Evolutionary conservation across 106 monocot genomes (phyloP).

Genomic region (Apostasia ramifera): DNA sequence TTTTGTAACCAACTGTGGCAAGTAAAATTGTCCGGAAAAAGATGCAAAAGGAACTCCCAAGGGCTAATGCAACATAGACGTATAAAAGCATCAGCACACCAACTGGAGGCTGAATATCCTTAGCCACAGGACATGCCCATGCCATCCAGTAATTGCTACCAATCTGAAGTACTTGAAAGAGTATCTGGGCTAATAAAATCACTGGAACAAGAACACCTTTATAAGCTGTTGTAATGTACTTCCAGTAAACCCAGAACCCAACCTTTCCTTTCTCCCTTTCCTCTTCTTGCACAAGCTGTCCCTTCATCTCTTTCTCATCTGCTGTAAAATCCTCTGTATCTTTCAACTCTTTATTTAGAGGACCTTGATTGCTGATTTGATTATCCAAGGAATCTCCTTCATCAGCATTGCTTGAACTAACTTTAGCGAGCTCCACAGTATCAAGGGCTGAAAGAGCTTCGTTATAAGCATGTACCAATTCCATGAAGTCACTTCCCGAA

Average conservation of each 20-base stretch:
- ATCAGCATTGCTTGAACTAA: slow-evolving; percentile 5
- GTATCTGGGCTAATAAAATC: slow-evolving; percentile 60
- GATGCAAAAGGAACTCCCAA: slow-evolving; percentile 66
- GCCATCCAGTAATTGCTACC: slow-evolving; percentile 96
- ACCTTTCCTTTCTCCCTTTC: slow-evolving; percentile 96
- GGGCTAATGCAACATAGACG: slow-evolving; percentile 71
- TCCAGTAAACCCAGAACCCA: slow-evolving; percentile 90
- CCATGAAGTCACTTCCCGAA: slow-evolving; percentile 77
- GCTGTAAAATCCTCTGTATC: slow-evolving; percentile 29
- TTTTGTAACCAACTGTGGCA: slow-evolving; percentile 62
- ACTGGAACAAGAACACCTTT: slow-evolving; percentile 68
- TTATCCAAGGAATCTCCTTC: slow-evolving; percentile 9
- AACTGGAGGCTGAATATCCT: slow-evolving; percentile 54
- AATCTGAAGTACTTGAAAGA: slow-evolving; percentile 71
- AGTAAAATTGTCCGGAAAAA: slow-evolving; percentile 56
- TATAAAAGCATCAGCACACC: slow-evolving; percentile 34
- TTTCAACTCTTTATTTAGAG: slow-evolving; percentile 18
- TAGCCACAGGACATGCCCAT: slow-evolving; percentile 66
- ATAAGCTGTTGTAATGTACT: slow-evolving; percentile 66
- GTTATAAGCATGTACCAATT: slow-evolving; percentile 78
- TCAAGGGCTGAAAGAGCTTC: slow-evolving; percentile 54
- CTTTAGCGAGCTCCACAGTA: slow-evolving; percentile 16
- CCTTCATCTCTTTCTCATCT: slow-evolving; percentile 29
- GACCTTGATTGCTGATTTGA: neutral
- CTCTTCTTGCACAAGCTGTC: slow-evolving; percentile 84